Evolutionary conservation across 495 filamentous ascomycete genomes (phyloP), one percentile per base, ranked within the genome.

Genomic region (Corynascus novoguineensis): DNA sequence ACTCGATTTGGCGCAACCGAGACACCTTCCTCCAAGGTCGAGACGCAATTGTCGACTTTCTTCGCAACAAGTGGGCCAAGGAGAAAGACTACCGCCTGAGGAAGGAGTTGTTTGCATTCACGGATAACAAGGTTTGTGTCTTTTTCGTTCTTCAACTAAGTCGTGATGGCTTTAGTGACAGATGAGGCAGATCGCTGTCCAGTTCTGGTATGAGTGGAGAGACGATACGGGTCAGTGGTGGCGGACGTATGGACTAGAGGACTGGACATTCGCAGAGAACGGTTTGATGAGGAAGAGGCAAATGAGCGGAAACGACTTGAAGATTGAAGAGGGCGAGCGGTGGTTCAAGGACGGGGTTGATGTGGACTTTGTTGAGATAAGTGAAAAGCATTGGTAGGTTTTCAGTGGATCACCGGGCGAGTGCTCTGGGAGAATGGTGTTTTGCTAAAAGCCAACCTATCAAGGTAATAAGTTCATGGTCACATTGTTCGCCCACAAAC

Each of bases 181-280:
- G 12, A 37, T 15, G 10, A 9, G 6, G 10, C 55, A 79, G 72
- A 95, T 92, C 62, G 89, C 88, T 1, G 89, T 93, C 38, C 87
- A 95, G 71, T 95, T 95, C 69, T 95, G 90, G 90, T 95, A 95
- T 59, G 90, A 96, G 69, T 95, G 82, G 71, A 80, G 83, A 52
- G 89, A 95, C 64, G 71, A 68, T 6, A 58, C 78, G 1, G 86
- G 89, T 64, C 85, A 88, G 63, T 97, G 90, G 91, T 95, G 88
- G 80, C 79, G 91, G 17, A 92, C 88, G 41, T 95, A 95, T 68
- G 91, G 92, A 0, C 77, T 95, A 24, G 90, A 96, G 73, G 88
- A 96, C 66, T 96, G 90, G 92, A 96, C 90, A 0, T 96, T 90
- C 73, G 86, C 84, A 1, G 77, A 76, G 24, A 81, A 88, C 34